Base-by-base conservation (phyloP, 2,329 filamentous ascomycete genomes). In the Colletotrichum navitas region DNA sequence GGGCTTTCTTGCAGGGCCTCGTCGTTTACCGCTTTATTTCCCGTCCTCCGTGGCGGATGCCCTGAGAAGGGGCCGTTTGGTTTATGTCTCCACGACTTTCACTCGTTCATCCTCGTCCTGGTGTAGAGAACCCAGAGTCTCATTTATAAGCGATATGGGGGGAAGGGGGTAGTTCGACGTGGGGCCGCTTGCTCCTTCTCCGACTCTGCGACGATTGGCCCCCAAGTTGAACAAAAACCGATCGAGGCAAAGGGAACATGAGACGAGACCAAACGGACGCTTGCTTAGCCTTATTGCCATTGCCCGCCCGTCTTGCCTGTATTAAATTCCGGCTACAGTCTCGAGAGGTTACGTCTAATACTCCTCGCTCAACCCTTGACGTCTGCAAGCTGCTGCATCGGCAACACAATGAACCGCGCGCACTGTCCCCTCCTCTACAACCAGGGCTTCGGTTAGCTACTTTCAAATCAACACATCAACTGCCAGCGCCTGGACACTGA, bases 181-280 rank as follows among this genome's bases (percentile, higher is more conserved):
- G 68, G 68, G 52, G 68, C 51, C 51, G 68, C 64, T 66, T 71
- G 64, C 56, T 43, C 51, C 64, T 54, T 61, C 67, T 62, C 56
- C 47, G 49, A 61, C 49, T 43, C 49, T 36, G 56, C 43, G 68
- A 58, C 68, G 51, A 36, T 65, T 58, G 64, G 58, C 68, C 63
- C 52, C 43, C 43, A 68, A 58, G 61, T 52, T 52, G 58, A 49
- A 59, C 52, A 65, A 49, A 60, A 60, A 32, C 54, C 43, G 51
- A 45, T 7, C 51, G 36, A 32, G 34, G 41, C 32, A 36, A 41
- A 29, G 45, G 12, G 26, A 41, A 51, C 49, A 59, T 41, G 68
- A 56, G 63, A 49, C 45, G 24, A 65, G 45, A 39, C 45, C 47
- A 60, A 65, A 58, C 18, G 62, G 47, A 41, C 54, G n/a, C 41